Evolutionary conservation across 139 green algal species (phyloP), one percentile per base, ranked within the genome.

Genomic region (Tetradesmus lagerheimii): DNA sequence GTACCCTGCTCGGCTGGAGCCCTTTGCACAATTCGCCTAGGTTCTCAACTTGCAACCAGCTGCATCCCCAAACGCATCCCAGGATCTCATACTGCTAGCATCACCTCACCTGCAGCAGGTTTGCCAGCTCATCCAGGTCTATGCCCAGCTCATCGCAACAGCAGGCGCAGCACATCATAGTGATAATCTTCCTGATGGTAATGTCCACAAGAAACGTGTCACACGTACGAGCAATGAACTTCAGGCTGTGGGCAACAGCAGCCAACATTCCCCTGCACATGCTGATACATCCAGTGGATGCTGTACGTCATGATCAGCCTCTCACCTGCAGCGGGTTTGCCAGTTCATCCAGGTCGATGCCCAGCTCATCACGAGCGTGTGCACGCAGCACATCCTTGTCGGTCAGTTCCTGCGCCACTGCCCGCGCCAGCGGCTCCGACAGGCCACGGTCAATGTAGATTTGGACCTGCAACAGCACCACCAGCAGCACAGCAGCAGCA

Each of bases 281-380:
- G n/a, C n/a, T n/a, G n/a, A n/a, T n/a, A n/a, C n/a, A n/a, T n/a
- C n/a, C n/a, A n/a, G n/a, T n/a, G n/a, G n/a, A n/a, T n/a, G n/a
- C n/a, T n/a, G n/a, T n/a, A n/a, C n/a, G n/a, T n/a, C n/a, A n/a
- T n/a, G n/a, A n/a, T 16, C 47, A 62, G 12, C 18, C 47, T 62
- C 45, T 29, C 41, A 88, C 93, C 79, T 96, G 96, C 43, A 94
- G 83, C 8, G 97, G 97, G 87, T 97, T 97, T 29, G 95, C 91
- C 76, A 98, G 90, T 37, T 96, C 94, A 77, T 99, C 97, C 2
- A 99, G 75, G 84, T 99, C 97, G 57, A 99, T 99, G 83, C 97
- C 97, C 64, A 98, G 93, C 93, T 98, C 96, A 71, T 98, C 96
- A 2, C 97, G 90, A 16, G 96, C 97, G 87, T 98, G 97, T 11